These are phyloP conservation scores for Rhizoctonia solani DNA, from an alignment of 1,284 basidiomycete genomes.

Conservation along the genomic window DNA sequence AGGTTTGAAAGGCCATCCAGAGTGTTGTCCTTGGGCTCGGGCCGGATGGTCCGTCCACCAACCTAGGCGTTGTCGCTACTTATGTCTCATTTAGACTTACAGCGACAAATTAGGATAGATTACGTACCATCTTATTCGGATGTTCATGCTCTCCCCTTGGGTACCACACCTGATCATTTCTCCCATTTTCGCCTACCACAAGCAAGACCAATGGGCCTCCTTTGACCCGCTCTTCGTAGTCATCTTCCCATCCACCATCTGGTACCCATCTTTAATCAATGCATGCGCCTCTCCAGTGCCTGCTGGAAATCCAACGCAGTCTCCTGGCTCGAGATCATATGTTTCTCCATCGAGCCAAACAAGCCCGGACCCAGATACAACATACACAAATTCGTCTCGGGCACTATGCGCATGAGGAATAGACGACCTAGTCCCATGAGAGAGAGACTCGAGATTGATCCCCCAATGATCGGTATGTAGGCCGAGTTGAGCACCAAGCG, in stretches of 20 bases:
- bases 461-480: conserved; percentile 32
- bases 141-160: conserved; percentile 33
- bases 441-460: conserved; percentile 39
- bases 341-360: conserved; percentile 41
- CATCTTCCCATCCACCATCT: conserved; percentile 28
- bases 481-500: conserved; percentile 3
- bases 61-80: conserved; percentile 2
- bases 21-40: conserved; percentile 2
- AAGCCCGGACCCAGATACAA: conserved; percentile 38
- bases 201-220: conserved; percentile 39
- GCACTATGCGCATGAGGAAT: conserved; percentile 34
- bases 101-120: background rate
- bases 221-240: conserved; percentile 35
- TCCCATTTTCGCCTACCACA: conserved; percentile 40
- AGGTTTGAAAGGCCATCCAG: conserved; percentile 18
- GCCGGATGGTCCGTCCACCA: conserved; percentile 15
- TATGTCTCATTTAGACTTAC: background rate
- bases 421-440: conserved; percentile 40
- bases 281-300: conserved; percentile 40
- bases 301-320: conserved; percentile 40
- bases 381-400: conserved; percentile 41
- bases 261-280: conserved; percentile 40
- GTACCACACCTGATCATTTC: conserved; percentile 39
- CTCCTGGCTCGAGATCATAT: conserved; percentile 38
- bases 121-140: conserved; percentile 26